Evolutionary conservation across 2,329 filamentous ascomycete genomes (phyloP), one percentile per base, ranked within the genome.

Genomic region (Coniochaeta sp.): DNA sequence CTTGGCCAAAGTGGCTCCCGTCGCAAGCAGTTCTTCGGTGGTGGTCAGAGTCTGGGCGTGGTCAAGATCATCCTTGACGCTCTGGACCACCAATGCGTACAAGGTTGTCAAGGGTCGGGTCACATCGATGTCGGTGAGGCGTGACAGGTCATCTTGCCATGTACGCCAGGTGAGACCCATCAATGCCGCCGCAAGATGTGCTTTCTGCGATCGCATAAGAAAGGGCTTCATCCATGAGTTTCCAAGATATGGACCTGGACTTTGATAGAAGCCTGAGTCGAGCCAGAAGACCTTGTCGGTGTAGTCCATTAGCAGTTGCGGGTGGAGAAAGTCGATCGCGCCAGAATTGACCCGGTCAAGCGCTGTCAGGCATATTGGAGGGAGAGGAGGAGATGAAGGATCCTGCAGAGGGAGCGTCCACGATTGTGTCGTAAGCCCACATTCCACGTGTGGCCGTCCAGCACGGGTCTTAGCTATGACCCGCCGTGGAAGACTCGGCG

Each of bases 261-360:
- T 24, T 9, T 57, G 22, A 33, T 57, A 57, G 34, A 57, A 57
- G 11, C 55, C 4, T 4, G 55, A 57, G 55, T 57, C 33, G 14
- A 38, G 17, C 55, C 55, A 57, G 34, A 57, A 57, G 55, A 57
- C 55, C 9, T 40, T 36, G 16, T 57, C 55, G 55, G 55, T 57
- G 19, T 57, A 57, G 24, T 57, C 34, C 16, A 19, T n/a, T 8
- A 57, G 34, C 16, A 57, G 19, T 19, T 57, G 55, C 19, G 55
- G 55, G 34, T 57, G 55, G 31, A 57, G 55, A 24, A 57, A 57
- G 34, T 57, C 55, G 19, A 57, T 6, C n/a, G 12, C 14, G 22
- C 24, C 55, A 8, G 55, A 57, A 19, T 57, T 57, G 19, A 57
- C 22, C 14, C 34, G 16, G 19, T 57, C 55, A 40, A 57, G 55